Conservation (phyloP, 2,329 filamentous ascomycete genomes). For the Nemania sp. region DNA sequence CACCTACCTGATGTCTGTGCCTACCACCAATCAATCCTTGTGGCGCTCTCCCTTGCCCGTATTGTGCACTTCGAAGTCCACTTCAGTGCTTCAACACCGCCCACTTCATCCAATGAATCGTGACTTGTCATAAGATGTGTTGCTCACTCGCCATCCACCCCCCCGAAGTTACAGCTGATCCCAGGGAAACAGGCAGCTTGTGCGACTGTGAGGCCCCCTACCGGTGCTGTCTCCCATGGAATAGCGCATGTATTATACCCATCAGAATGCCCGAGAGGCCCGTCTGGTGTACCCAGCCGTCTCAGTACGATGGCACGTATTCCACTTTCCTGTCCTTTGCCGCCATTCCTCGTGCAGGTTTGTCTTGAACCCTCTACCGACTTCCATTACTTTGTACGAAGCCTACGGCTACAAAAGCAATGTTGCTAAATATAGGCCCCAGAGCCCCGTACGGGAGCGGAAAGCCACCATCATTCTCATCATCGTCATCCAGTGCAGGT, state of each 20-base stretch:
- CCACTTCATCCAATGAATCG: slow-evolving; percentile 27
- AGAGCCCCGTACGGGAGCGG: no score
- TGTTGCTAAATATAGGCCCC: no score
- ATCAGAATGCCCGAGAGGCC: neutral
- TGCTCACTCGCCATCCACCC: slow-evolving; percentile 20
- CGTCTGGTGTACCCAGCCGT: slow-evolving; percentile 33
- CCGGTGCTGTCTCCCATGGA: neutral
- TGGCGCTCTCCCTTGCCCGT: slow-evolving; percentile 20
- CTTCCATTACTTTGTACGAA: no score
- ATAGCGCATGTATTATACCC: neutral
- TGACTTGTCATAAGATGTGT: slow-evolving; percentile 31
- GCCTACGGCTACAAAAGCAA: no score
- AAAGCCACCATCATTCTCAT: no score
- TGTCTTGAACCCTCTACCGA: no score
- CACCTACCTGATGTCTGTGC: neutral
- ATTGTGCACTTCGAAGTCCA: no score
- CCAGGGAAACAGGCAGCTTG: slow-evolving; percentile 31
- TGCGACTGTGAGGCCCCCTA: slow-evolving; percentile 24
- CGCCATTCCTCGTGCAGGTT: neutral
- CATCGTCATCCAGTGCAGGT: no score
- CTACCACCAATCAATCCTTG: slow-evolving; percentile 26
- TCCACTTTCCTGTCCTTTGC: slow-evolving; percentile 24
- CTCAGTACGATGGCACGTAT: slow-evolving; percentile 12
- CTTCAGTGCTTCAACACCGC: slow-evolving; percentile 8
- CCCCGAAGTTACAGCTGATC: slow-evolving; percentile 5